phyloP scores from a whole-genome alignment of 257 asterid species.

The Petrea volubilis region DNA sequence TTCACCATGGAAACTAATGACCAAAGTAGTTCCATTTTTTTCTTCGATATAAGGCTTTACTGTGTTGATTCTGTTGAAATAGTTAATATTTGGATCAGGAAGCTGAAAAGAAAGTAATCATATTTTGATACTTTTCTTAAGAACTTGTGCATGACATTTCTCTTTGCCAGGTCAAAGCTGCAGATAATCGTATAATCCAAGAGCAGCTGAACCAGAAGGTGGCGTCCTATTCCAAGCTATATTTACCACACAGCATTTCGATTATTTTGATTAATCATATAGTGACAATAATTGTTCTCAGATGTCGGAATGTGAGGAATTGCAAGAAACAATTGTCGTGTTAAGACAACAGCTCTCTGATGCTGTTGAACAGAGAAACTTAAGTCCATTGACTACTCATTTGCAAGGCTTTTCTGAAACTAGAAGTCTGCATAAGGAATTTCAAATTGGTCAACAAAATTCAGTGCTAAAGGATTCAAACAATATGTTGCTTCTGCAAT shows the following conservation, averaged over 20 bases:
- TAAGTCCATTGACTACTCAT: slow-evolving; percentile 40
- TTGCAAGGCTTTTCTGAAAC: slow-evolving; percentile 47
- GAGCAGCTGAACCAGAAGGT: slow-evolving; percentile 97
- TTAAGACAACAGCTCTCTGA: slow-evolving; percentile 69
- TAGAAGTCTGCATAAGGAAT: slow-evolving; percentile 36
- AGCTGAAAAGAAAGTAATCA: slow-evolving; percentile 8
- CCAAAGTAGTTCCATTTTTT: background rate
- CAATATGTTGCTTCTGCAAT: slow-evolving; percentile 53
- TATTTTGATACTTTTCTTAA: background rate
- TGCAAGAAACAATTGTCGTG: slow-evolving; percentile 62
- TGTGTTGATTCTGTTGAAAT: background rate
- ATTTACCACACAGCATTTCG: slow-evolving; percentile 22
- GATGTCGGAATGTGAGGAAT: slow-evolving; percentile 75
- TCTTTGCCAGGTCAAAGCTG: slow-evolving; percentile 83
- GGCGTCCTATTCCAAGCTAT: slow-evolving; percentile 26
- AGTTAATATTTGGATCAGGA: background rate
- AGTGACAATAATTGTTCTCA: slow-evolving; percentile 31
- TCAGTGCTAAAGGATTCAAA: slow-evolving; percentile 41
- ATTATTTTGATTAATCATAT: slow-evolving; percentile 13
- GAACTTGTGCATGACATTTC: slow-evolving; percentile 12
- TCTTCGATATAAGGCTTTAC: slow-evolving; percentile 6
- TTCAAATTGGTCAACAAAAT: slow-evolving; percentile 43
- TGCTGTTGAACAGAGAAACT: slow-evolving; percentile 45
- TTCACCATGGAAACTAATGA: background rate
- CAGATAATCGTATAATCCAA: slow-evolving; percentile 90